phyloP scores from a whole-genome alignment of 2,329 filamentous ascomycete genomes.

The Capronia coronata region DNA sequence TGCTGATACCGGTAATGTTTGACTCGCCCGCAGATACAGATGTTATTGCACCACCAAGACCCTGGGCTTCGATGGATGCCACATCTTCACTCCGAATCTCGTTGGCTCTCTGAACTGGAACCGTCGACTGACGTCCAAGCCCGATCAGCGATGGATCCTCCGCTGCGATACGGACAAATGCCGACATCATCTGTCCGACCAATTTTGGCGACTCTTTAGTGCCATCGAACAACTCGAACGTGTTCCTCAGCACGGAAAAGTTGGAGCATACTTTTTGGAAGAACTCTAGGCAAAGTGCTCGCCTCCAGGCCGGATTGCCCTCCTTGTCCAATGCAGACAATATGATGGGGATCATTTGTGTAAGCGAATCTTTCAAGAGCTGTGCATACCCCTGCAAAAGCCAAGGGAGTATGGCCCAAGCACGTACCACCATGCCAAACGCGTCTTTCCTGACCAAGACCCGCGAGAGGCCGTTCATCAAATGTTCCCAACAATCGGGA shows the following conservation, averaged over 20 bases:
- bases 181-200: constrained; percentile 73
- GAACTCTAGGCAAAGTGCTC: constrained; percentile 83
- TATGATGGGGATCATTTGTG: constrained; percentile 71
- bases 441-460: constrained; percentile 19
- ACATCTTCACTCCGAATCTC: constrained; percentile 47
- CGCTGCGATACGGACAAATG: constrained; percentile 85
- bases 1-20: constrained; percentile 70
- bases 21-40: constrained; percentile 61
- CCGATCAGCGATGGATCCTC: constrained; percentile 88
- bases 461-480: constrained; percentile 15
- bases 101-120: constrained; percentile 59
- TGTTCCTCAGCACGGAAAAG: constrained; percentile 66
- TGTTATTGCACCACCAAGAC: constrained; percentile 79
- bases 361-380: constrained; percentile 54
- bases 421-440: constrained; percentile 20
- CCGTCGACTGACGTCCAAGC: constrained; percentile 77
- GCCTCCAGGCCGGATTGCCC: constrained; percentile 69
- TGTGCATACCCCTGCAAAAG: constrained; percentile 11
- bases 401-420: constrained; percentile 16
- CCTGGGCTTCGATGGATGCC: constrained; percentile 81
- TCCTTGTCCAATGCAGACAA: constrained; percentile 87
- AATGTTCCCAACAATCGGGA: constrained; percentile 65
- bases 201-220: constrained; percentile 66
- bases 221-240: constrained; percentile 74
- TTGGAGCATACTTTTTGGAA: constrained; percentile 82